Base-by-base conservation (phyloP, 805 yeast species). In the Pichia manshurica region DNA sequence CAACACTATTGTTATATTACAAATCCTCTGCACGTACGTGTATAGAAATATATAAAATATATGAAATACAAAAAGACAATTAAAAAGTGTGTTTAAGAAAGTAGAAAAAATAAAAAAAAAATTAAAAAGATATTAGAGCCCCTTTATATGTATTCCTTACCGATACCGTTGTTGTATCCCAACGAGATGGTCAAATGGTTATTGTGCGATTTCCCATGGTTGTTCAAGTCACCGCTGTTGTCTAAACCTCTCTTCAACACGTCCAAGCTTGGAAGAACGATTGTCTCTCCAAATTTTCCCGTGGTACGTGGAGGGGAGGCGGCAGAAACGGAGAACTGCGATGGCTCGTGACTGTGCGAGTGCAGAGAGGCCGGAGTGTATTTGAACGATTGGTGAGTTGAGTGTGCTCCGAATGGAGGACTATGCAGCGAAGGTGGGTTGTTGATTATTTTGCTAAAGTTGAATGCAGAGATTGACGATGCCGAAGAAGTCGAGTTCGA, bases 181-280 rank as follows among this genome's bases (percentile, higher is more conserved):
- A 37, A 13, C n/a, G 25, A 37, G 8, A 37, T 9, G n/a, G 40
- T 6, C 28, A 37, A 9, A 37, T 37, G 40, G 5, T 13, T 40
- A 20, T 34, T 25, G 29, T 25, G 20, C 2, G 5, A 15, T 28
- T 28, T 10, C 13, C 16, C 5, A n/a, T n/a, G 16, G 20, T 33
- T 15, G 13, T 7, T 21, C 4, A 23, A 5, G 20, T n/a, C 17
- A 21, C 2, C 35, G 25, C 1, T 33, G 23, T 33, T 22, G 25
- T 33, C 29, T 19, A 38, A 10, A 9, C 40, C 29, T 15, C 29
- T 20, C 16, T 38, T 38, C 7, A 38, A 38, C 13, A 20, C 15
- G 25, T 38, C 16, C 25, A 38, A 21, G 25, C 42, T 39, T 25
- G 42, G 42, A 17, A 39, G 29, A 8, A 39, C 21, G 17, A 39